Percentiles rank a stretch among this genome's conserved stretches.
Conservation (phyloP, 768 basidiomycete genomes). For the Cyclocybe aegerita region DNA sequence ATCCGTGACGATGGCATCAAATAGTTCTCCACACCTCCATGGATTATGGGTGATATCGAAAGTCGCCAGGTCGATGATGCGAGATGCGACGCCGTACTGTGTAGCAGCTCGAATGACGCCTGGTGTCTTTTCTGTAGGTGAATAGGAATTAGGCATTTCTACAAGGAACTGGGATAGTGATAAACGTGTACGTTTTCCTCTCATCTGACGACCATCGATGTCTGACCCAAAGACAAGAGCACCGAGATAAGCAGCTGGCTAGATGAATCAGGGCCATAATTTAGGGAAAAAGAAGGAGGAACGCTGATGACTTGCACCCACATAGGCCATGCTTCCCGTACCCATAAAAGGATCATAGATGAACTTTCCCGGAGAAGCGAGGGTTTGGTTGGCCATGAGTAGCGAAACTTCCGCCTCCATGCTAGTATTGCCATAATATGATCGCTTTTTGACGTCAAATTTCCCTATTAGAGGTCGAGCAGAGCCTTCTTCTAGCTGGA, state of each 20-base stretch:
- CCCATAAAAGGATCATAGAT: conserved; percentile 97
- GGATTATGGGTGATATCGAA: conserved; percentile 93
- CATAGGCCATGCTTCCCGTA: conserved; percentile 90
- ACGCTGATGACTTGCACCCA: conserved; percentile 27
- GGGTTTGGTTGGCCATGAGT: conserved; percentile 94
- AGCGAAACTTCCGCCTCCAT: conserved; percentile 98
- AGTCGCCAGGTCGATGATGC: conserved; percentile 82
- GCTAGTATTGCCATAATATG: conserved; percentile 92
- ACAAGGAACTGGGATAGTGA: neutral
- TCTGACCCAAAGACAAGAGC: conserved; percentile 88
- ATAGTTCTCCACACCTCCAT: conserved; percentile 84
- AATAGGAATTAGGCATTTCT: neutral
- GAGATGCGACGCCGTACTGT: conserved; percentile 76
- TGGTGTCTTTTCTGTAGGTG: conserved; percentile 40
- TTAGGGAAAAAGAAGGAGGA: neutral
- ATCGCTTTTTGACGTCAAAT: conserved; percentile 88
- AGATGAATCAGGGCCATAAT: neutral
- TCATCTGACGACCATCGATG: conserved; percentile 96
- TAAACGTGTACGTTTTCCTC: conserved; percentile 71
- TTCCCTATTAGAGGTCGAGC: conserved; percentile 66
- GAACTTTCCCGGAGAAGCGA: conserved; percentile 85
- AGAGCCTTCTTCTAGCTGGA: conserved; percentile 56
- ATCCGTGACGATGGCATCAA: conserved; percentile 94
- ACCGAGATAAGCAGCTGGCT: conserved; percentile 90
- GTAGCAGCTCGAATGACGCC: conserved; percentile 79